A percentile compares a stretch with the other conserved stretches of the same genome.
Evolutionary conservation across 2,329 filamentous ascomycete genomes (phyloP).

Genomic region (Neofusicoccum umdonicola): DNA sequence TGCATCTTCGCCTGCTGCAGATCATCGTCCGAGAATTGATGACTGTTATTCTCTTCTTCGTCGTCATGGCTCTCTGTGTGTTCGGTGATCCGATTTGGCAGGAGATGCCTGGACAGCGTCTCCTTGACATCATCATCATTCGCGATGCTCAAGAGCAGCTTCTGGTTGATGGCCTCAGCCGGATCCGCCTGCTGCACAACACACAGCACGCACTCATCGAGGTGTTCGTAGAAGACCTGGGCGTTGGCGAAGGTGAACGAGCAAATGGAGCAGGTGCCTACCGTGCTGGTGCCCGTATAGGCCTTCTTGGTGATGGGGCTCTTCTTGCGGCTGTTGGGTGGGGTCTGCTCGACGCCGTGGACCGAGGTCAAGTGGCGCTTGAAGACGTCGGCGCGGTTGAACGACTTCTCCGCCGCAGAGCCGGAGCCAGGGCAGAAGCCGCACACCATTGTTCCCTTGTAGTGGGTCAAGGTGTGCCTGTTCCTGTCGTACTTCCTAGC

Average conservation of each 20-base stretch:
- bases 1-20: too few relatives aligned
- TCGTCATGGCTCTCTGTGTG: conserved; percentile 88
- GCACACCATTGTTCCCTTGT: conserved; percentile 96
- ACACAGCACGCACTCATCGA: conserved; percentile 65
- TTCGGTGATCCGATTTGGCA: conserved; percentile 72
- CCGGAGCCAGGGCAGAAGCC: conserved; percentile 90
- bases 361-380: conserved; percentile 89
- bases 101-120: conserved; percentile 38
- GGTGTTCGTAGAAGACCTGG: conserved; percentile 67
- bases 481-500: conserved; percentile 97
- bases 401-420: conserved; percentile 87
- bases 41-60: conserved; percentile 54
- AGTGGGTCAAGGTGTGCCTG: conserved; percentile 88
- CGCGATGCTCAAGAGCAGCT: conserved; percentile 39
- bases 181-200: conserved; percentile 52
- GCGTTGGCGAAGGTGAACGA: conserved; percentile 65
- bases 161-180: conserved; percentile 43
- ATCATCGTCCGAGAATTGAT: too few relatives aligned
- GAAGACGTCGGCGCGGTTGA: conserved; percentile 94
- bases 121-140: conserved; percentile 40
- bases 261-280: conserved; percentile 86
- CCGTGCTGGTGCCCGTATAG: conserved; percentile 69
- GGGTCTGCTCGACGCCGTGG: conserved; percentile 88
- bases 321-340: conserved; percentile 86
- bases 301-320: conserved; percentile 60